Evolutionary conservation across 257 asterid species (phyloP).

Genomic region (Primulina huaijiensis): DNA sequence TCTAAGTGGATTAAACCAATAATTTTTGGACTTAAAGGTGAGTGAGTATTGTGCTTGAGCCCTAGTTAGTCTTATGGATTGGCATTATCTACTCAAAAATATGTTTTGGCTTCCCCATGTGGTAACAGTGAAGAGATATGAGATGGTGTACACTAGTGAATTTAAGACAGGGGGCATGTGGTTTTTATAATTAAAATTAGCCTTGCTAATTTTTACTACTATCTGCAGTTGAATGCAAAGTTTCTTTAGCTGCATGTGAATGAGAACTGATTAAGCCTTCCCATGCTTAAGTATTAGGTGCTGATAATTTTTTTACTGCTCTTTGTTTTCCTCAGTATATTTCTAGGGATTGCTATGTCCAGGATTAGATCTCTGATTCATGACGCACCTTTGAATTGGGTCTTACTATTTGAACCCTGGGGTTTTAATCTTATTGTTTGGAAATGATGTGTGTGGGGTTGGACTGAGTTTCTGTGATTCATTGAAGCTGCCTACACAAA

Average conservation of each 20-base stretch:
- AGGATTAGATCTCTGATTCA: not conserved
- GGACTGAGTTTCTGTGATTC: not conserved
- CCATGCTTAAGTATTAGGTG: not conserved
- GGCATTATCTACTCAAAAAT: not conserved
- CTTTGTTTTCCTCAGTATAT: not conserved
- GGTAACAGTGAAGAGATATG: not conserved
- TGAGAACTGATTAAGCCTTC: not conserved
- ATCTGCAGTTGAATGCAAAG: not conserved
- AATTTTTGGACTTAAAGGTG: not conserved
- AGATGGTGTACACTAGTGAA: not conserved
- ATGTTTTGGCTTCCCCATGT: not conserved
- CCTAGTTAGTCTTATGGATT: not conserved
- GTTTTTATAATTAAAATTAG: too few relatives aligned
- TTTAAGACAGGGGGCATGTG: not conserved
- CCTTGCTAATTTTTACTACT: not conserved
- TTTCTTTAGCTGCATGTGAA: too few relatives aligned
- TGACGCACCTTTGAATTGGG: not conserved
- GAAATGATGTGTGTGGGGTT: not conserved
- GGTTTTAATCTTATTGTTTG: not conserved
- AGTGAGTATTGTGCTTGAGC: not conserved
- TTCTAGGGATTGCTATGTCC: not conserved
- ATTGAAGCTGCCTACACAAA: not conserved
- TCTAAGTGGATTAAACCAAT: not conserved
- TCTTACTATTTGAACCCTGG: not conserved
- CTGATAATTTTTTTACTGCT: not conserved